Base-by-base conservation (phyloP, 129 eudicot genomes). In the Heracleum sosnowskyi region DNA sequence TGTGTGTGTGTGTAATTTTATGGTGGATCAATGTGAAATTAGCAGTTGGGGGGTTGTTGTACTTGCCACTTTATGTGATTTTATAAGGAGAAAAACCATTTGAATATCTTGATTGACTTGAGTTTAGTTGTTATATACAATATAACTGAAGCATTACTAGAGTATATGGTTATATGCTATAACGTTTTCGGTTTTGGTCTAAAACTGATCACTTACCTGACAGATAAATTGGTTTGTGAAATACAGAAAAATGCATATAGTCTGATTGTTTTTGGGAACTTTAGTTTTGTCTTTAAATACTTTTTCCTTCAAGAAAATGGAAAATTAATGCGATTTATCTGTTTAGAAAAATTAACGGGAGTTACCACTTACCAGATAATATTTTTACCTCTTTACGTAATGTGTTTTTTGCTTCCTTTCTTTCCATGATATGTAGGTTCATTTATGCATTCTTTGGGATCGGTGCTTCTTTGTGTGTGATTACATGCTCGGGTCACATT, bases 401-500 rank as follows among this genome's bases (percentile, higher is more conserved):
- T 68, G 24, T 28, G 44, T 16, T 17, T 75, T 74, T 69, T 33
- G 5, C n/a, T 24, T 28, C 16, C 53, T 41, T 68, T 2, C 11
- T 7, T 13, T 31, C 4, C 13, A 29, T 68, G 35, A 5, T 78
- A 57, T 88, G 77, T 85, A 93, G 98, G 98, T 93, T 93, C 74
- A 93, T 93, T 63, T 93, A 89, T 85, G 79, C 96, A 29, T 83
- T 85, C 70, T 86, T 93, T 78, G 97, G 93, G 33, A 77, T 93
- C 71, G 98, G 98, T 78, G 88, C 81, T 66, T 79, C 84, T 69
- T 82, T 89, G 84, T 89, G 96, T 77, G 75, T 91, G 76, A 81
- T 91, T 84, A 85, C 97, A 1, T 93, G 96, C 85, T 86, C 89
- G 0, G 97, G 98, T 82, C 98, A 93, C 81, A 85, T 93, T 77